Percentiles rank a stretch among this genome's conserved stretches.
Conservation (phyloP, 148 eudicot species). For the Amaranthus cruentus region DNA sequence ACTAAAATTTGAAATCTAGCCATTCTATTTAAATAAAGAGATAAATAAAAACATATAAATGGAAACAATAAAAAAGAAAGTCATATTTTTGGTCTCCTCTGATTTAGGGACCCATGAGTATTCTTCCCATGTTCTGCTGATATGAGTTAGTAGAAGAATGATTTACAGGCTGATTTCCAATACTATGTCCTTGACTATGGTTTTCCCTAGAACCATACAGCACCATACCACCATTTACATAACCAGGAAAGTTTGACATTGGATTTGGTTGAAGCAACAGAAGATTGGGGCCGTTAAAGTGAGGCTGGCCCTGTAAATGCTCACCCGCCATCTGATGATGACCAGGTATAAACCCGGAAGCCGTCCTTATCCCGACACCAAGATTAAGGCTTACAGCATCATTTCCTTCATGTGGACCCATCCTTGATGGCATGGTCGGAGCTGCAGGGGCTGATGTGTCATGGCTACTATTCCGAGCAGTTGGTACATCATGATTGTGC, state of each 20-base stretch:
- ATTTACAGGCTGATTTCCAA: slow-evolving; percentile 47
- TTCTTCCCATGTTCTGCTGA: slow-evolving; percentile 62
- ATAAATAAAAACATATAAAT: slow-evolving; percentile 8
- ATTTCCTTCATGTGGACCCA: slow-evolving; percentile 40
- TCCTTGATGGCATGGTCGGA: slow-evolving; percentile 28
- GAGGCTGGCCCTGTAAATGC: slow-evolving; percentile 34
- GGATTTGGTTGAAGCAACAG: slow-evolving; percentile 41
- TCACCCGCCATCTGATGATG: slow-evolving; percentile 35
- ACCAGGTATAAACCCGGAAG: slow-evolving; percentile 31
- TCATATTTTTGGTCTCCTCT: slow-evolving; percentile 17
- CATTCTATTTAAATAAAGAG: slow-evolving; percentile 18
- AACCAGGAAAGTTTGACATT: slow-evolving; percentile 44
- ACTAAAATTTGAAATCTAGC: slow-evolving; percentile 11
- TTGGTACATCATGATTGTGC: slow-evolving; percentile 86
- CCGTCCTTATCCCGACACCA: slow-evolving; percentile 62
- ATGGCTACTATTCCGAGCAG: slow-evolving; percentile 55
- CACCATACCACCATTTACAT: slow-evolving; percentile 56
- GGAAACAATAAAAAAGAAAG: not conserved
- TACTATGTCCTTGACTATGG: slow-evolving; percentile 41
- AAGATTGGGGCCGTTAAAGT: slow-evolving; percentile 25
- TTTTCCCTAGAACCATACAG: slow-evolving; percentile 57
- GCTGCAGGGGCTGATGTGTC: slow-evolving; percentile 37
- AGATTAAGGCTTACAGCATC: slow-evolving; percentile 75
- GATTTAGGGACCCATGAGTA: slow-evolving; percentile 62
- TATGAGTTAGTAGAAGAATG: slow-evolving; percentile 55